Base-by-base conservation (phyloP, 768 basidiomycete species). In the Tulasnella sp. region DNA sequence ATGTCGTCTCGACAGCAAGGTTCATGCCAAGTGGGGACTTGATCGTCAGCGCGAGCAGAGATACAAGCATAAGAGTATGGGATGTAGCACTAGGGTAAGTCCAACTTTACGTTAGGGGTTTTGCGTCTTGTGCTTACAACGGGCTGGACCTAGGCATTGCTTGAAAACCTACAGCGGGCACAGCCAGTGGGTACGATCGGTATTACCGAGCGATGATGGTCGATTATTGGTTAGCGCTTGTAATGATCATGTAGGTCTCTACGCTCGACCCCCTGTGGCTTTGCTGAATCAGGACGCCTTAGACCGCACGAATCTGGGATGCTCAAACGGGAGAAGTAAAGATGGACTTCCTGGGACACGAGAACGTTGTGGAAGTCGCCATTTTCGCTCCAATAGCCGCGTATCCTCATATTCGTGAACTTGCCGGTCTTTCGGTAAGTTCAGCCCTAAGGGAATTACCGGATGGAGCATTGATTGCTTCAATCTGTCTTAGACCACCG, bases 41-140 rank as follows among this genome's bases (percentile, higher is more conserved):
- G 80, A 88, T 97, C 79, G 90, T 96, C 80, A 94, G 92, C 74
- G 92, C 94, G 1, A 95, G 95, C 84, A 87, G 95, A 83, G 95
- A 97, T 84, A 88, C 90, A 85, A 92, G 94, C 7, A 93, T 97
- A 76, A 86, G 92, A 81, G 86, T 96, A 73, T 97, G 94, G 86
- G 93, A 96, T 84, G 91, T 96, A 32, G 89, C 93, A 69, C 91
- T 92, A 74, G 93, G 92, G 94, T 95, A 82, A 81, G 92, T 77
- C 15, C 86, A 39, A 15, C 9, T 29, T 29, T 29, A 0, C 13
- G 15, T 13, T 32, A 3, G 61, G 10, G 61, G 61, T 26, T 67
- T 32, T 26, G 26, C 61, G 5, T 32, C 26, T 29, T 1, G 40
- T 39, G 51, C 70, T 40, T 40, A 73, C 46, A 11, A 23, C 51